Base-by-base conservation (phyloP, 192 early-diverging fungal genomes). In the Coemansia pectinata region DNA sequence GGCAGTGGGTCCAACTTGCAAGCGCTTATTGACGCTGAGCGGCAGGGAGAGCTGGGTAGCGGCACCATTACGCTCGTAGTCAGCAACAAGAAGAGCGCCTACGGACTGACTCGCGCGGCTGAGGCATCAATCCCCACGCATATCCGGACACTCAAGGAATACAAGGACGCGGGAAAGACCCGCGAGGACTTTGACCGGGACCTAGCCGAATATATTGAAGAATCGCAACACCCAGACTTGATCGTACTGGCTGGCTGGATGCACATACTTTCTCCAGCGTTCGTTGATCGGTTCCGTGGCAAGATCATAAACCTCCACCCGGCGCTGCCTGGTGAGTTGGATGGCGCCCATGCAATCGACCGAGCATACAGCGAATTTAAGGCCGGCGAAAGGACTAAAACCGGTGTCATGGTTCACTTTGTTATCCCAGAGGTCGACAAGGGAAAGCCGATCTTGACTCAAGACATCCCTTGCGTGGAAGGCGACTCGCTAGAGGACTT, bases 241-340 rank as follows among this genome's bases (percentile, higher is more conserved):
- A 80, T 98, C 5, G 91, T 99, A 14, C 87, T 99, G 29, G 98
- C 96, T 7, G 98, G 98, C 39, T 99, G 90, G 87, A 99, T 99
- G 98, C 98, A 97, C 77, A 99, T 99, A 67, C 86, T 99, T 36
- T 94, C 93, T 12, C 84, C 93, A 5, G 85, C 87, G 27, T 99
- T 98, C 69, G 72, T 99, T 53, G 78, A 88, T 36, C 52, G 76
- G 65, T 95, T 98, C 72, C 69, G 79, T 3, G 72, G 84, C 19
- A 86, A 85, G 45, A 85, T 99, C 62, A 94, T 99, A 76, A 99
- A 99, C 83, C 83, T 99, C 65, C 98, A 99, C 64, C 98, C 97
- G 23, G 96, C 98, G 2, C 82, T 99, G 29, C 98, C 98, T 8
- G 95, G 95, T 44, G 87, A 93, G 76, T 95, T 99, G 76, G 95